Percentiles rank a stretch among this genome's conserved stretches.
These are phyloP conservation scores for Zygoascus bituminiphila DNA, from an alignment of 805 yeast genomes.

Conservation along the genomic window DNA sequence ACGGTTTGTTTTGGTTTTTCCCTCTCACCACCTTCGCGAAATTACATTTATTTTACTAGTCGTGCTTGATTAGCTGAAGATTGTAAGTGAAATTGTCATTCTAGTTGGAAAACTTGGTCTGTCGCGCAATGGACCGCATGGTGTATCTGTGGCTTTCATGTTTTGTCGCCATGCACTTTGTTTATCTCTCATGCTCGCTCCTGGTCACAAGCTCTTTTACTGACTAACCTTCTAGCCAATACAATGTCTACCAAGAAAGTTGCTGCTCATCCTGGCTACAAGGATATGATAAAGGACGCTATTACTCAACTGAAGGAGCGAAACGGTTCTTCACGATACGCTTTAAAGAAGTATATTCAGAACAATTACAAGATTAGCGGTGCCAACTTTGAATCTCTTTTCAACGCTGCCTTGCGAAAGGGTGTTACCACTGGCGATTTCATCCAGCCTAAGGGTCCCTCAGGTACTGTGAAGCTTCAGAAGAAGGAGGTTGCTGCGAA, in stretches of 20 bases:
- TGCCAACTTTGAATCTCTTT: conserved; percentile 62
- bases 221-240: conserved; percentile 16
- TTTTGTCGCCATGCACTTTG: conserved; percentile 26
- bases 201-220: not conserved
- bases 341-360: conserved; percentile 74
- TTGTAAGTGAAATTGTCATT: not conserved
- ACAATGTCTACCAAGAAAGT: not conserved
- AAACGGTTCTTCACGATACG: conserved; percentile 74
- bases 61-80: not conserved
- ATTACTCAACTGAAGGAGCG: conserved; percentile 65
- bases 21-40: not conserved
- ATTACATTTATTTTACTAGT: not conserved
- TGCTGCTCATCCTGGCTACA: not conserved
- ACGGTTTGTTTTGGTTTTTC: not conserved
- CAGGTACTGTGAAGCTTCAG: conserved; percentile 71
- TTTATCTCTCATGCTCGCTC: not conserved
- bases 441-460: conserved; percentile 68
- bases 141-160: conserved; percentile 16
- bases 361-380: conserved; percentile 51
- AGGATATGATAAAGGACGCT: conserved; percentile 62
- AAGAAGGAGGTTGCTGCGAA: conserved; percentile 33
- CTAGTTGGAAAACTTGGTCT: not conserved
- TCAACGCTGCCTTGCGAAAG: conserved; percentile 68
- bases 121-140: not conserved
- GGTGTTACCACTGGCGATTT: conserved; percentile 75